These are phyloP conservation scores for Setomelanomma holmii DNA, from an alignment of 2,329 filamentous ascomycete genomes.

Conservation along the genomic window DNA sequence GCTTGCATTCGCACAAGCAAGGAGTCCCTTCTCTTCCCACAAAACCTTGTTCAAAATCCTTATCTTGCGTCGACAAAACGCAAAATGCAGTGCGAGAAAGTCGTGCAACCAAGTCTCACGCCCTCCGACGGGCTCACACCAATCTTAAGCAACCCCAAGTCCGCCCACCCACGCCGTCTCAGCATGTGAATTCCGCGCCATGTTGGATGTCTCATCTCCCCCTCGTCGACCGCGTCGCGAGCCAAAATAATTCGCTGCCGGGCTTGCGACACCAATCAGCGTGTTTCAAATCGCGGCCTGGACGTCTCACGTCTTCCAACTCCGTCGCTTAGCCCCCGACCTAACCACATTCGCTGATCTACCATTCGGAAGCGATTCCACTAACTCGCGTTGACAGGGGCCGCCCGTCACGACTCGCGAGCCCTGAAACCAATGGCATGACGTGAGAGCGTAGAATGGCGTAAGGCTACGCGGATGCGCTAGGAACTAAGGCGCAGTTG, in stretches of 20 bases:
- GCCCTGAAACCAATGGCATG: constrained; percentile 1
- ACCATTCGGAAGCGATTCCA: constrained; percentile 4
- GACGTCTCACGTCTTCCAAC: neutral
- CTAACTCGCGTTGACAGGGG: neutral
- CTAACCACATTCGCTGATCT: neutral
- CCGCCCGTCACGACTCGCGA: neutral
- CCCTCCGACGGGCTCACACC: neutral
- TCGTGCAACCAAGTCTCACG: neutral
- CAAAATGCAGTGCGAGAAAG: neutral
- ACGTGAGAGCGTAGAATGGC: neutral
- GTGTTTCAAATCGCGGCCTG: constrained; percentile 1
- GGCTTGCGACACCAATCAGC: constrained; percentile 7
- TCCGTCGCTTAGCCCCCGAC: neutral
- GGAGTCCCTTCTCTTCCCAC: neutral
- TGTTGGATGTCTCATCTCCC: constrained; percentile 1
- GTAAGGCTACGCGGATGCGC: neutral
- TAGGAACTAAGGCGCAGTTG: neutral
- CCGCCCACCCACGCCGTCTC: neutral
- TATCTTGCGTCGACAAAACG: neutral
- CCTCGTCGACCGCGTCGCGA: neutral
- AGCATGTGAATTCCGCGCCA: neutral
- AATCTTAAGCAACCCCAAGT: neutral
- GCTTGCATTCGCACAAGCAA: neutral
- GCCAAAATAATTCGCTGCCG: neutral
- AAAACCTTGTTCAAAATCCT: neutral